Evolutionary conservation across 306 rosid genomes (phyloP), one percentile per base, ranked within the genome.

Genomic region (Quillaja saponaria): DNA sequence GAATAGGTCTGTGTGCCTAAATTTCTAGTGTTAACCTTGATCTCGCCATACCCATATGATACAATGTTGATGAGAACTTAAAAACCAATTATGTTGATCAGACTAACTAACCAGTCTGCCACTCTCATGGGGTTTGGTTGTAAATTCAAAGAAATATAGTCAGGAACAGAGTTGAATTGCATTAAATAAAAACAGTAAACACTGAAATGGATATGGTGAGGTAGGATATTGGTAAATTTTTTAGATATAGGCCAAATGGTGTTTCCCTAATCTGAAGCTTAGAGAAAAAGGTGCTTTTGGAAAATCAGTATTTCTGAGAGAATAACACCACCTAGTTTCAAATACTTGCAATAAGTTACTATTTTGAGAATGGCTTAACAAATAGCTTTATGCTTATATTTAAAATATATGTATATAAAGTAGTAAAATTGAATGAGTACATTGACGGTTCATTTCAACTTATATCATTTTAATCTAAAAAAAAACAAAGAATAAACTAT

Each of bases 31-130:
- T 62, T 45, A 16, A 38, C 59, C 18, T 38, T 13, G 47, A 55
- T 25, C 3, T 25, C 9, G 34, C 2, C 18, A 47, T 49, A 19
- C 31, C 48, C 59, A 4, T 55, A 45, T 37, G 41, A 16, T 33
- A 46, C 64, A 59, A 37, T 35, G 46, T 35, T 35, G 64, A 49
- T 14, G 38, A 15, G 58, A 68, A 55, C 40, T 34, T 13, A 38
- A 17, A 49, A 21, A 47, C 40, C 48, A 48, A 38, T 63, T 35
- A 21, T 55, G 64, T 37, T 38, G 25, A n/a, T n/a, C n/a, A n/a
- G n/a, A n/a, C n/a, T n/a, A n/a, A n/a, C n/a, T n/a, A n/a, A n/a
- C n/a, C n/a, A n/a, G n/a, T n/a, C n/a, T n/a, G n/a, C n/a, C n/a
- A n/a, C n/a, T n/a, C 40, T 46, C 31, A 17, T 17, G 58, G 19